Conservation (phyloP, 441 rosid species). For the Capsella rubella region DNA sequence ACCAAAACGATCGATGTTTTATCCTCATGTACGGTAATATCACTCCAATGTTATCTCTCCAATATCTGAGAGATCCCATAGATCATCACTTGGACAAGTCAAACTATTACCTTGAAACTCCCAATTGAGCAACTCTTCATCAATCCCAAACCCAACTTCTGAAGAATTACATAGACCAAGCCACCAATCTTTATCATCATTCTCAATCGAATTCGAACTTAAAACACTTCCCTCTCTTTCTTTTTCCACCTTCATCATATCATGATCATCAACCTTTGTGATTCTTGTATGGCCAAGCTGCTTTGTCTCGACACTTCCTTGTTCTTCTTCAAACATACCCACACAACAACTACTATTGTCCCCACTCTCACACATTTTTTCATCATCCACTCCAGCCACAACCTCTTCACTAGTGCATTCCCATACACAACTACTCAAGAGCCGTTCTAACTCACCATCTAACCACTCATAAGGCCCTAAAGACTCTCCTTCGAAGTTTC, state of each 20-base stretch:
- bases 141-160: slow-evolving; percentile 39
- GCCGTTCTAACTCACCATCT: slow-evolving; percentile 71
- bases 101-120: slow-evolving; percentile 38
- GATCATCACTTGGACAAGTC: slow-evolving; percentile 34
- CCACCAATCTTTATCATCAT: slow-evolving; percentile 42
- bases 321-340: slow-evolving; percentile 29
- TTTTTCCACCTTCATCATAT: slow-evolving; percentile 24
- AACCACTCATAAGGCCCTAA: slow-evolving; percentile 79
- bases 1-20: slow-evolving; percentile 27
- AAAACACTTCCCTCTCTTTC: slow-evolving; percentile 44
- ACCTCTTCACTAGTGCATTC: slow-evolving; percentile 33
- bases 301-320: slow-evolving; percentile 22
- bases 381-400: slow-evolving; percentile 26
- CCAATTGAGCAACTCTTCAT: slow-evolving; percentile 53
- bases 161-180: slow-evolving; percentile 30
- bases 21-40: not conserved
- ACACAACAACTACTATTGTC: slow-evolving; percentile 31
- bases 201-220: slow-evolving; percentile 47
- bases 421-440: slow-evolving; percentile 46
- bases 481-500: slow-evolving; percentile 38
- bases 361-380: slow-evolving; percentile 41
- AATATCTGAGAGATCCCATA: slow-evolving; percentile 42
- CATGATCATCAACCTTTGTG: slow-evolving; percentile 33
- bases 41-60: slow-evolving; percentile 35
- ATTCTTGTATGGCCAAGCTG: slow-evolving; percentile 28